These are phyloP conservation scores for Chlamydomonas reinhardtii DNA, from an alignment of 163 green algal species.

Conservation along the genomic window DNA sequence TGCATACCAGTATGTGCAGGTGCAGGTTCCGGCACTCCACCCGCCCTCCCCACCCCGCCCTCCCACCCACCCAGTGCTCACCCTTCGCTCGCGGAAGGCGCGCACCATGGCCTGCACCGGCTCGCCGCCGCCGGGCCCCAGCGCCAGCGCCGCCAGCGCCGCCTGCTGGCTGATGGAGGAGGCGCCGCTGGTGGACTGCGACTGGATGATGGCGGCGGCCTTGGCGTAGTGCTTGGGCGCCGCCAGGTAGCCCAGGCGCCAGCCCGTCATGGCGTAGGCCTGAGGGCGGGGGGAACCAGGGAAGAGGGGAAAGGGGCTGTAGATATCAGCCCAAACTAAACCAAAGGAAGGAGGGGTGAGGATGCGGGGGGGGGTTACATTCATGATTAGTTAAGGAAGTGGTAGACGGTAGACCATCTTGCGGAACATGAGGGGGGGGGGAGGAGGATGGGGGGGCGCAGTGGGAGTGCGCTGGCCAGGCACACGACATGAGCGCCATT, in stretches of 20 bases:
- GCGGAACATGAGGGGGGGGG: not conserved
- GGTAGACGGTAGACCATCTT: too few species aligned
- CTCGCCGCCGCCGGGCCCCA: conserved; percentile 86
- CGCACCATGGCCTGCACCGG: conserved; percentile 87
- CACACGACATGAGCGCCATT: too few species aligned
- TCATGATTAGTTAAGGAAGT: too few species aligned
- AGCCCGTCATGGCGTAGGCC: conserved; percentile 94
- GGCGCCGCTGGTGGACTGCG: conserved; percentile 89
- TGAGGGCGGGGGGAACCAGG: conserved; percentile 20
- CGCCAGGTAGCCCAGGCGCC: conserved; percentile 97
- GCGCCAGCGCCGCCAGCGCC: conserved; percentile 87
- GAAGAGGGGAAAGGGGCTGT: not conserved
- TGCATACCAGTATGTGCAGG: too few species aligned
- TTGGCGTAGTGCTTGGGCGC: conserved; percentile 88
- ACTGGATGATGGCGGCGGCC: conserved; percentile 92
- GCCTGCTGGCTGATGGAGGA: conserved; percentile 93
- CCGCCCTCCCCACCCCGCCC: not conserved
- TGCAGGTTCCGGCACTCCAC: too few species aligned
- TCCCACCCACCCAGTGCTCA: conserved; percentile 18
- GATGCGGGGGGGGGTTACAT: too few species aligned
- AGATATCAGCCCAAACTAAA: too few species aligned
- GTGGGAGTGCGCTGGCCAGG: too few species aligned
- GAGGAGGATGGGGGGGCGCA: too few species aligned
- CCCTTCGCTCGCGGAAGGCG: conserved; percentile 85
- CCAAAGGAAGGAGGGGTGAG: too few species aligned